Evolutionary conservation across 176 grass and related monocot genomes (phyloP), one percentile per base, ranked within the genome.

Genomic region (Aegilops speltoides): DNA sequence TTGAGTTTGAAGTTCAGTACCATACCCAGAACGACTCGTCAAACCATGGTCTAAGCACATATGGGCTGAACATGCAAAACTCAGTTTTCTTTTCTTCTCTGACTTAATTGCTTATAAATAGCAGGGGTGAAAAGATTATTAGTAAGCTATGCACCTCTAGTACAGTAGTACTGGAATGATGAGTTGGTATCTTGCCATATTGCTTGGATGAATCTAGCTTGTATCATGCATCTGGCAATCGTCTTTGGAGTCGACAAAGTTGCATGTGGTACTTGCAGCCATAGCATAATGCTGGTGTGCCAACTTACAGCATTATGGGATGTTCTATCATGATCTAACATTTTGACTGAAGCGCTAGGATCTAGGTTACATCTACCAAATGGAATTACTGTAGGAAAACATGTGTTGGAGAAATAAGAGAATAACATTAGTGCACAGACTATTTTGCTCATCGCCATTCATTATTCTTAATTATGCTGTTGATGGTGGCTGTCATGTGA

Each of bases 1-100:
- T 75, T 80, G 65, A 79, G 40, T 80, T 43, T 81, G 19, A 23
- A 80, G 57, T 74, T 74, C 76, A 40, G 37, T 40, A 40, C 37
- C 37, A 40, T 40, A 40, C 37, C 36, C 36, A 37, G 36, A 37
- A 37, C 36, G 36, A 7, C 36, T 37, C 36, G 8, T 37, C 7
- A 37, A 37, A 37, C 36, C 36, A 37, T 37, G 36, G 36, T 34
- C 22, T 1, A 74, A 59, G 6, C 79, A 56, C 52, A 89, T 52
- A 80, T 76, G 23, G 10, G 5, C 17, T 67, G 19, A 81, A 74
- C 31, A 74, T 79, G 73, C 31, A 38, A 28, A 76, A 48, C 9
- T 60, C 15, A 13, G 16, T 48, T 72, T 28, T 60, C 60, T 38
- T 81, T 82, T 82, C 19, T 69, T 69, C 31, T 52, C 5, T 13